Conservation (phyloP, 805 yeast genomes). For the Tetrapisispora pingtungensis region DNA sequence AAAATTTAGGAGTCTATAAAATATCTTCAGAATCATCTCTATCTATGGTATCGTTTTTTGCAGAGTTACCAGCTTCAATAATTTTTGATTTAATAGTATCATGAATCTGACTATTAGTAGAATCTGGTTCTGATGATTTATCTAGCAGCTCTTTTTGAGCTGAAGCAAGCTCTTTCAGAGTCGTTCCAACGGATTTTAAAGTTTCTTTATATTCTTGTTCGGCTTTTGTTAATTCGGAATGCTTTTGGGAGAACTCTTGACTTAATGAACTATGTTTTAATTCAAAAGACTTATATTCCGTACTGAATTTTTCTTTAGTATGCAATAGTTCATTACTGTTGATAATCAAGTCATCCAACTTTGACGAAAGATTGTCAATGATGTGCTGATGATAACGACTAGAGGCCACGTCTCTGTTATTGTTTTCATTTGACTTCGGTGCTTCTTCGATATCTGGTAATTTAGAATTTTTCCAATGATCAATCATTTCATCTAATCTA, state of each 20-base stretch:
- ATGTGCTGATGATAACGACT: slow-evolving; percentile 21
- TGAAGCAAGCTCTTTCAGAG: slow-evolving; percentile 61
- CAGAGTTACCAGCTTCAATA: no score
- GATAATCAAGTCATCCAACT: slow-evolving; percentile 44
- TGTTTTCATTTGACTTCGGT: not conserved
- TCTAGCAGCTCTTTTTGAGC: slow-evolving; percentile 55
- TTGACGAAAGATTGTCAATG: slow-evolving; percentile 39
- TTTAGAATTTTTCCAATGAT: slow-evolving; percentile 18
- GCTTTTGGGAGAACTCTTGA: slow-evolving; percentile 20
- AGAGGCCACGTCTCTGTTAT: not conserved
- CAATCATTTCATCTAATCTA: slow-evolving; percentile 22
- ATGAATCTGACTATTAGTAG: not conserved
- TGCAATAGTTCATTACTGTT: slow-evolving; percentile 37
- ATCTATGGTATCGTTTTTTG: not conserved
- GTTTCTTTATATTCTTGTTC: slow-evolving; percentile 68
- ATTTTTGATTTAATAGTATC: not conserved
- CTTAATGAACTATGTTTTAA: slow-evolving; percentile 20
- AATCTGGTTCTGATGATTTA: not conserved
- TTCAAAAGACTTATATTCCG: slow-evolving; percentile 26
- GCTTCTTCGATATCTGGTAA: slow-evolving; percentile 1
- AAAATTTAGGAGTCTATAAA: no score
- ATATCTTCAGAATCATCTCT: not conserved
- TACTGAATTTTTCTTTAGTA: slow-evolving; percentile 26
- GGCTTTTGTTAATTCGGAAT: slow-evolving; percentile 31
- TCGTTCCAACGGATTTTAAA: slow-evolving; percentile 58